These are phyloP conservation scores for Pseudoperonospora humuli DNA, from an alignment of 352 stramenopile genomes.

Conservation along the genomic window DNA sequence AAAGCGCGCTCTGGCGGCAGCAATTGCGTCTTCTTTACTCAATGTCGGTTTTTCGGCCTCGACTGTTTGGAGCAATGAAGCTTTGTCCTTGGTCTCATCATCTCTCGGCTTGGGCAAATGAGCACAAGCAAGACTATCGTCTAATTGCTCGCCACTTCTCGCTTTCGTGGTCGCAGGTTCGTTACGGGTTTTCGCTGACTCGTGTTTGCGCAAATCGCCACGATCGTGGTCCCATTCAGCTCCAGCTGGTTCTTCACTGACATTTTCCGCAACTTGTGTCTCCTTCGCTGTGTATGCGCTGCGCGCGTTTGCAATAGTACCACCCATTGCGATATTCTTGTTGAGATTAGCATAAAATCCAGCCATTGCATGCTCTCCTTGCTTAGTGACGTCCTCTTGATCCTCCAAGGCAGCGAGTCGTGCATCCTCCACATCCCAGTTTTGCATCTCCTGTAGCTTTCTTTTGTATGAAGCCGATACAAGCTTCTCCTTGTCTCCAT, in stretches of 20 bases:
- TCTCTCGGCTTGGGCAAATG: background rate
- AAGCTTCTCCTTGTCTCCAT: conserved; percentile 86
- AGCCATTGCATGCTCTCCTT: conserved; percentile 63
- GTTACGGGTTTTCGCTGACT: conserved; percentile 2
- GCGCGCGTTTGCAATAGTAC: conserved; percentile 48
- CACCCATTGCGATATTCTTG: conserved; percentile 90
- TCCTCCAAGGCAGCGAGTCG: conserved; percentile 58
- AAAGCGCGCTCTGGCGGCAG: conserved; percentile 71
- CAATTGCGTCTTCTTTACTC: conserved; percentile 72
- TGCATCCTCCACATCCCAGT: conserved; percentile 80
- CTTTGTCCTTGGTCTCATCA: background rate
- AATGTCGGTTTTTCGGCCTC: conserved; percentile 19
- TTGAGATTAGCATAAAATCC: conserved; percentile 89
- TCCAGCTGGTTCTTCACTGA: conserved; percentile 1
- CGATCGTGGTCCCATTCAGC: conserved; percentile 1
- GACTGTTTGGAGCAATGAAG: conserved; percentile 2
- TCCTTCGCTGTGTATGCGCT: conserved; percentile 77
- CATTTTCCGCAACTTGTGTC: conserved; percentile 3
- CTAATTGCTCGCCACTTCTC: conserved; percentile 5
- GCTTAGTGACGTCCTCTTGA: conserved; percentile 68
- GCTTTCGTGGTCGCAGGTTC: conserved; percentile 15
- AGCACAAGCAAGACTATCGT: conserved; percentile 3
- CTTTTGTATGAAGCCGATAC: conserved; percentile 88
- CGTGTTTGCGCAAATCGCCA: background rate
- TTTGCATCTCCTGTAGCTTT: conserved; percentile 85